phyloP scores from a whole-genome alignment of 768 basidiomycete genomes.

The Crucibulum laeve region DNA sequence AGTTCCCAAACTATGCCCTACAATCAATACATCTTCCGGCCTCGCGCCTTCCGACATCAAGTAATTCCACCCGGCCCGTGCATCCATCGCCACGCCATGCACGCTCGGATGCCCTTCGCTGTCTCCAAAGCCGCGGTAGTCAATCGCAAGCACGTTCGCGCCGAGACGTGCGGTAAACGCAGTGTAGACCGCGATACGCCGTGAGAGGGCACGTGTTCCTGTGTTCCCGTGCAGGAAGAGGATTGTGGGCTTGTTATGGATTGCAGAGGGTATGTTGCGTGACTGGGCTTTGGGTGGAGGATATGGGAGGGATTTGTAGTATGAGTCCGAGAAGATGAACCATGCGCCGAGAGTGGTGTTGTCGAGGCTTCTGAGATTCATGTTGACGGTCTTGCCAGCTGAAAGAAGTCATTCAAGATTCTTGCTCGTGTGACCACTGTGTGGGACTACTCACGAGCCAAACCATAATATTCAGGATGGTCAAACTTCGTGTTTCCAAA shows the following conservation, averaged over 20 bases:
- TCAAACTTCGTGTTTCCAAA: slow-evolving; percentile 31
- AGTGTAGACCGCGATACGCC: slow-evolving; percentile 49
- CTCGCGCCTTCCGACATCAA: slow-evolving; percentile 45
- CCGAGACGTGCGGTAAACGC: slow-evolving; percentile 44
- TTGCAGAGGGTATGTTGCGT: slow-evolving; percentile 20
- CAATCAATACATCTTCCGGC: slow-evolving; percentile 48
- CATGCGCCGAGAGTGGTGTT: slow-evolving; percentile 63
- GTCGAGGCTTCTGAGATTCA: slow-evolving; percentile 57
- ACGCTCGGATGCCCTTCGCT: slow-evolving; percentile 62
- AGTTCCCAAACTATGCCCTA: slow-evolving; percentile 78
- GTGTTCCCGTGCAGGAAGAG: slow-evolving; percentile 76
- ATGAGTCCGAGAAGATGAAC: slow-evolving; percentile 54
- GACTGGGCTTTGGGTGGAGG: slow-evolving; percentile 27
- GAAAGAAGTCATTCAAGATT: slow-evolving; percentile 2
- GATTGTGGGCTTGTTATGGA: slow-evolving; percentile 45
- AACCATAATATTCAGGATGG: slow-evolving; percentile 34
- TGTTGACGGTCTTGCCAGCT: slow-evolving; percentile 62
- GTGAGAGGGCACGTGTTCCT: slow-evolving; percentile 50
- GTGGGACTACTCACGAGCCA: slow-evolving; percentile 29
- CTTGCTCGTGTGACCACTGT: not conserved
- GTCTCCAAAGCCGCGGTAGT: slow-evolving; percentile 78
- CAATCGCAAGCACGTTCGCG: slow-evolving; percentile 61
- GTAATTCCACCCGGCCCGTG: slow-evolving; percentile 62
- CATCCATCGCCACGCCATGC: slow-evolving; percentile 54
- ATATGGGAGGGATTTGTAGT: slow-evolving; percentile 32